Base-by-base conservation (phyloP, 2,329 filamentous ascomycete genomes). In the Aspergillus cejpii region DNA sequence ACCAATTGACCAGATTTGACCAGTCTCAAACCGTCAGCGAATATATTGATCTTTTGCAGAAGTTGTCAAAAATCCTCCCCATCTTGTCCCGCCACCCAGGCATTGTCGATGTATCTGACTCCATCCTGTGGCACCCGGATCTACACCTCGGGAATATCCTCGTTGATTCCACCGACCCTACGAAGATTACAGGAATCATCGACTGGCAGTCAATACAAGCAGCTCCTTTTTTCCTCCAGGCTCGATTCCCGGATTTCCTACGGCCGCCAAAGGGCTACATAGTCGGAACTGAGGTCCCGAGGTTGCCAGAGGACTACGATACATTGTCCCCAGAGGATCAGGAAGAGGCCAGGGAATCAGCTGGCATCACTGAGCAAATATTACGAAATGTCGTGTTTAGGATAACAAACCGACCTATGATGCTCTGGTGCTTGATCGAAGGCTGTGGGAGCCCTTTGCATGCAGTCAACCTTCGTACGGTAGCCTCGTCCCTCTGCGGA, bases 71-170 rank as follows among this genome's bases (percentile, higher is more conserved):
- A 1, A 43, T 52, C 4, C 31, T 59, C 3, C 49, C 51, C 14
- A 48, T 45, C 5, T 19, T 58, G 8, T 54, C 51, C 15, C 37
- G 39, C 3, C 33, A 59, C 37, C 45, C 43, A 24, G 38, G 33
- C 6, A 51, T 57, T 34, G 14, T 38, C 27, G 43, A 50, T 28
- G 26, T 14, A 2, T n/a, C 54, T 33, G 37, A 10, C 2, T 39
- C 56, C 17, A 41, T 45, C 19, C 6, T 55, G 12, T 53, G 49
- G 55, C 56, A 61, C 48, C 50, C 49, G 11, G 48, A 60, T 39
- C 38, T 61, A n/a, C 42, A 60, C 43, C 38, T 58, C 11, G 48
- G 53, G 20, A 57, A 61, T 44, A 58, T 61, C 12, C 58, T 52
- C 26, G 51, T 58, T 21, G 51, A 50, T 4, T 7, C 43, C 1